Conservation (phyloP, 768 basidiomycete species). For the Rhodotorula babjevae region DNA sequence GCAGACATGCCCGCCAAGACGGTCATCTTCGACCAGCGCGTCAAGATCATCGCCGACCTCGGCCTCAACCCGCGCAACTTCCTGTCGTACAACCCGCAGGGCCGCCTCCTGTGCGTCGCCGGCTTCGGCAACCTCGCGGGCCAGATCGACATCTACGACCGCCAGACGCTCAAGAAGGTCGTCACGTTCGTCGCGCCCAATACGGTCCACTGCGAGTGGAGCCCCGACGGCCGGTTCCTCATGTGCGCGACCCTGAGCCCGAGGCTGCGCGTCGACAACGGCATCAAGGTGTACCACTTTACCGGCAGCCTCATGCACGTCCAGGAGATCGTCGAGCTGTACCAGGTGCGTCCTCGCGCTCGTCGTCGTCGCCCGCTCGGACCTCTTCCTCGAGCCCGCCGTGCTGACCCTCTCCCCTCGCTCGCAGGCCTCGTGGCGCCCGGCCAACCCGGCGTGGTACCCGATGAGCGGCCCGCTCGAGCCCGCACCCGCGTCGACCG, state of each 20-base stretch:
- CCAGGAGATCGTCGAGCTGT: slow-evolving; percentile 78
- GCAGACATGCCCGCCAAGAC: slow-evolving; percentile 92
- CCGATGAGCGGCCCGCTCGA: slow-evolving; percentile 65
- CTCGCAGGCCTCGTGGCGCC: slow-evolving; percentile 65
- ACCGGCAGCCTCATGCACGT: slow-evolving; percentile 79
- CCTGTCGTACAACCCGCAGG: slow-evolving; percentile 90
- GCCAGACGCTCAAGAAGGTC: slow-evolving; percentile 73
- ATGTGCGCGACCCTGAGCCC: slow-evolving; percentile 95
- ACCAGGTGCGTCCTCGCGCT: slow-evolving; percentile 55
- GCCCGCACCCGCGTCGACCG: slow-evolving; percentile 56
- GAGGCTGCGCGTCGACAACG: slow-evolving; percentile 91
- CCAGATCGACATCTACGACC: slow-evolving; percentile 85
- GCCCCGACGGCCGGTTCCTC: slow-evolving; percentile 83
- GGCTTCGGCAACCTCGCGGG: slow-evolving; percentile 97
- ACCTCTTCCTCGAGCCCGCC: too few relatives aligned
- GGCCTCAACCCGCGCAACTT: slow-evolving; percentile 85
- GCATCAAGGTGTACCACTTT: slow-evolving; percentile 93
- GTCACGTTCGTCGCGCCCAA: slow-evolving; percentile 81
- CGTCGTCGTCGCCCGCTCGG: too few relatives aligned
- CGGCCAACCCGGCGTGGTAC: slow-evolving; percentile 61
- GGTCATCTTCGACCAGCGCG: slow-evolving; percentile 84
- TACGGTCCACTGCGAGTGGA: slow-evolving; percentile 92
- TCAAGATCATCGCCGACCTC: slow-evolving; percentile 81
- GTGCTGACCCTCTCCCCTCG: too few relatives aligned
- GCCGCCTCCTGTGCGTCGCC: slow-evolving; percentile 75